phyloP scores from a whole-genome alignment of 129 eudicot species.

The Flaveria sonorensis region DNA sequence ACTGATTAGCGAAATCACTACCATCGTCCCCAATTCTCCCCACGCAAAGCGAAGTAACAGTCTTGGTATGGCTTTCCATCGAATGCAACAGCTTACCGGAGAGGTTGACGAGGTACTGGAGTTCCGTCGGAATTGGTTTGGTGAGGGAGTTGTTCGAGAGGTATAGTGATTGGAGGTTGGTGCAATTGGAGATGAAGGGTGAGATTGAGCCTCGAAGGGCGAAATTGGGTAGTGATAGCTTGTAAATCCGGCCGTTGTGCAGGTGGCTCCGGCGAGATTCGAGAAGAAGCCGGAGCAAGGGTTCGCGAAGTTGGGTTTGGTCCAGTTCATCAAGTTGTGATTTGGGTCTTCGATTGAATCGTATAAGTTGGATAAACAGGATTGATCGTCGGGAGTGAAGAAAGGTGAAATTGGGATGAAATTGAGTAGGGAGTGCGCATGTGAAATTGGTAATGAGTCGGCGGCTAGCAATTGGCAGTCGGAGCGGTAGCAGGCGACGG shows the following conservation, averaged over 20 bases:
- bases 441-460: constrained; percentile 40
- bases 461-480: too few species aligned
- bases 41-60: too few species aligned
- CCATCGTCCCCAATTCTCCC: too few species aligned
- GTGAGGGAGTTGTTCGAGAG: constrained; percentile 69
- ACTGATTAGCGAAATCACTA: too few species aligned
- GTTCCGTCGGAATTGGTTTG: constrained; percentile 69
- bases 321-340: constrained; percentile 67
- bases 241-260: constrained; percentile 94
- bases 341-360: constrained; percentile 68
- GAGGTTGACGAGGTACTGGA: constrained; percentile 58
- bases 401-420: constrained; percentile 7
- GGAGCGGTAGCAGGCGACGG: too few species aligned
- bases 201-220: constrained; percentile 69
- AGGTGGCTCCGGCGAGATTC: constrained; percentile 74
- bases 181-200: constrained; percentile 70
- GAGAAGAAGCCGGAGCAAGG: constrained; percentile 77
- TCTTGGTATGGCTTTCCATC: too few species aligned
- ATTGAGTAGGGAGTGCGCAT: constrained; percentile 36
- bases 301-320: constrained; percentile 55
- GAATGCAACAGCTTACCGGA: too few species aligned
- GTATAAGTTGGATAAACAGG: constrained; percentile 65
- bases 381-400: constrained; percentile 55
- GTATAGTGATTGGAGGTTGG: constrained; percentile 81
- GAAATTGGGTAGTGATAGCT: constrained; percentile 67